Evolutionary conservation across 345 rosid species (phyloP).

Genomic region (Litchi chinensis): DNA sequence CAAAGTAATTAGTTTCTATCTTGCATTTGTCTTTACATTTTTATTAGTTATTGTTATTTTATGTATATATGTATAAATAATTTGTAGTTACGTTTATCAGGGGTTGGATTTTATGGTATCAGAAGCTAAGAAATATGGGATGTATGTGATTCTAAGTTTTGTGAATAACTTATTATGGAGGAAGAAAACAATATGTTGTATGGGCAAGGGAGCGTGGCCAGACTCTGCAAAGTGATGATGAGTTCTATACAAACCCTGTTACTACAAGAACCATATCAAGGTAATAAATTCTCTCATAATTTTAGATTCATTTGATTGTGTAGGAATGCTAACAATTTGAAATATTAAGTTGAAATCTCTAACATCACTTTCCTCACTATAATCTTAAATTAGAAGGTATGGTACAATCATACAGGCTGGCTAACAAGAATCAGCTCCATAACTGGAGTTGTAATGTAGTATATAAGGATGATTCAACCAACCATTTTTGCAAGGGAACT

Average conservation of each 20-base stretch:
- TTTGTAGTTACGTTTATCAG: constrained; percentile 24
- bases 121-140: constrained; percentile 57
- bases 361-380: too few species aligned
- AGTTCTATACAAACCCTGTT: constrained; percentile 55
- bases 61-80: too few species aligned
- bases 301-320: too few species aligned
- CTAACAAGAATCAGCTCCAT: constrained; percentile 66
- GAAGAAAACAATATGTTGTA: constrained; percentile 55
- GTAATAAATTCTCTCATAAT: constrained; percentile 24
- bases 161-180: constrained; percentile 77
- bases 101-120: constrained; percentile 76
- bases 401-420: constrained; percentile 42
- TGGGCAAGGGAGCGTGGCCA: constrained; percentile 62
- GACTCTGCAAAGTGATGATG: constrained; percentile 46
- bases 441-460: constrained; percentile 42
- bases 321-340: too few species aligned
- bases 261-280: constrained; percentile 70
- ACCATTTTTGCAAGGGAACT: constrained; percentile 90
- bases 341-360: too few species aligned
- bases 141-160: constrained; percentile 63
- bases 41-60: too few species aligned
- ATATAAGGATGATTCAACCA: constrained; percentile 75
- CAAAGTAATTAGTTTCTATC: background rate
- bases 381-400: too few species aligned
- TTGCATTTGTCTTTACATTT: background rate